A percentile compares a stretch with the other conserved stretches of the same genome.
Conservation (phyloP, 306 rosid species). For the Astragalus membranaceus region DNA sequence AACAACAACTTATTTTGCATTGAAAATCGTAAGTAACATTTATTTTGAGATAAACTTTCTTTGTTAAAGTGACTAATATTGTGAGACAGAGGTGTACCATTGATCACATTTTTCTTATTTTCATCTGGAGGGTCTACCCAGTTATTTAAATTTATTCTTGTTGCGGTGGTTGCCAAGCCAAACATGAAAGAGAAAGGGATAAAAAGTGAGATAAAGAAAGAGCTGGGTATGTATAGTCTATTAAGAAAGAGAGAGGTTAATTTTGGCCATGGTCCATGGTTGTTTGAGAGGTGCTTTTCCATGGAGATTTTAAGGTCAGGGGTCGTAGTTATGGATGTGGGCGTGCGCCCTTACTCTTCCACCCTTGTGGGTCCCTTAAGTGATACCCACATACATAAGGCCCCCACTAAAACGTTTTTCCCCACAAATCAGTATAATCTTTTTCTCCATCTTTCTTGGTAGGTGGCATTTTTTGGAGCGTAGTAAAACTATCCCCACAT, state of each 20-base stretch:
- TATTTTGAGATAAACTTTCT: too few relatives aligned
- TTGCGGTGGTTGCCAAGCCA: constrained; percentile 61
- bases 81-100: too few relatives aligned
- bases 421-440: constrained; percentile 6
- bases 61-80: too few relatives aligned
- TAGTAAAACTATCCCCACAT: constrained; percentile 27
- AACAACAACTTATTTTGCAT: too few relatives aligned
- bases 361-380: constrained; percentile 37
- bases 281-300: constrained; percentile 60
- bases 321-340: constrained; percentile 74
- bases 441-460: constrained; percentile 35
- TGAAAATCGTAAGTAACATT: too few relatives aligned
- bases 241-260: constrained; percentile 2
- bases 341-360: constrained; percentile 51
- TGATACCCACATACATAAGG: constrained; percentile 36
- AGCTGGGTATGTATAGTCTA: neutral
- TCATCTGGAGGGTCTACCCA: constrained; percentile 26
- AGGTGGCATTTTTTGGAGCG: constrained; percentile 42
- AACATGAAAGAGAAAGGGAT: constrained; percentile 35
- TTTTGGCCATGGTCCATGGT: constrained; percentile 42
- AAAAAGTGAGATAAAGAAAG: constrained; percentile 25
- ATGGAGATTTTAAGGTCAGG: constrained; percentile 70
- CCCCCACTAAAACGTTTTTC: constrained; percentile 29
- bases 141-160: constrained; percentile 24
- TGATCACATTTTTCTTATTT: constrained; percentile 37